These are phyloP conservation scores for Uronychia setigera DNA, from an alignment of 73 alveolate genomes.

Conservation along the genomic window DNA sequence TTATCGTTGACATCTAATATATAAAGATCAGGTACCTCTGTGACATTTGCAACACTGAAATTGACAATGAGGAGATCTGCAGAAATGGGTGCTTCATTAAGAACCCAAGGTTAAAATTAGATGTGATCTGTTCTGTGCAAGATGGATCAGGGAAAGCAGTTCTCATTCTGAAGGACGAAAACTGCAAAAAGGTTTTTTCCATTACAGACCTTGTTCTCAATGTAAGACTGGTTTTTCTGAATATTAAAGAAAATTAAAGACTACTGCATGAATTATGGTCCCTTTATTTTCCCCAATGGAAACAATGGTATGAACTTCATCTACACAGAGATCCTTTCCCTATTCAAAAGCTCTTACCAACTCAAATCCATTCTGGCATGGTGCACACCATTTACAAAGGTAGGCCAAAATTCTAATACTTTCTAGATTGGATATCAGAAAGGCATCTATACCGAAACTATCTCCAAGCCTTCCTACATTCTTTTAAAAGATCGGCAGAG, in stretches of 20 bases:
- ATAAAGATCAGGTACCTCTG: slow-evolving; percentile 38
- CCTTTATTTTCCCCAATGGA: slow-evolving; percentile 33
- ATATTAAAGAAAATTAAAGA: slow-evolving; percentile 29
- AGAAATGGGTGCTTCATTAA: slow-evolving; percentile 43
- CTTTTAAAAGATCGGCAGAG: too few species aligned
- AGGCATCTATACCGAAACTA: too few species aligned
- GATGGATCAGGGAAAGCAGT: slow-evolving; percentile 50
- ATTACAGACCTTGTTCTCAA: too few species aligned
- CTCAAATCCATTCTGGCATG: neutral
- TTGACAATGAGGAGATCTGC: slow-evolving; percentile 30
- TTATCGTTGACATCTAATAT: slow-evolving; percentile 29
- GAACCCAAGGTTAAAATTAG: slow-evolving; percentile 22
- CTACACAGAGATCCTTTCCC: slow-evolving; percentile 31
- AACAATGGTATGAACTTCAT: neutral
- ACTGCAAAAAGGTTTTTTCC: slow-evolving; percentile 13
- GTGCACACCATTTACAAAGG: too few species aligned
- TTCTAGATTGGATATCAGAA: too few species aligned
- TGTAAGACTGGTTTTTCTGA: too few species aligned
- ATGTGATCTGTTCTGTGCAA: slow-evolving; percentile 27
- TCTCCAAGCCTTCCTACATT: too few species aligned
- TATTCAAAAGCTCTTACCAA: neutral
- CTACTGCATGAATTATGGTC: slow-evolving; percentile 48
- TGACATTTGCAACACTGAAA: slow-evolving; percentile 47
- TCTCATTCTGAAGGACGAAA: slow-evolving; percentile 46
- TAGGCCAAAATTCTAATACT: too few species aligned